phyloP scores from a whole-genome alignment of 2,329 filamentous ascomycete genomes.

The Rutstroemia sydowiana region DNA sequence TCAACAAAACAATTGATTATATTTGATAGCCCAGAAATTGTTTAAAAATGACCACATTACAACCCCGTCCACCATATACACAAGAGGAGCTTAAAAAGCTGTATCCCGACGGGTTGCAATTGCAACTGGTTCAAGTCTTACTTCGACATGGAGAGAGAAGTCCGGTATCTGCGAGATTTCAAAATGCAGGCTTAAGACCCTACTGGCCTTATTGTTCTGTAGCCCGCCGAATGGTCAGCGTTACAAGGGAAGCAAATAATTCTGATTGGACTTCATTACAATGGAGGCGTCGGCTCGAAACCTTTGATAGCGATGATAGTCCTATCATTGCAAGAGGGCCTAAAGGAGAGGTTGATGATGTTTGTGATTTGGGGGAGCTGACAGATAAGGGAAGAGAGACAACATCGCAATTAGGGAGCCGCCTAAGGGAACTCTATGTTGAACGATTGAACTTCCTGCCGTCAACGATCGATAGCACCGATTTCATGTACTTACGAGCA shows the following conservation, averaged over 20 bases:
- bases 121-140: conserved; percentile 85
- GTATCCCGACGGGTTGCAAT: conserved; percentile 72
- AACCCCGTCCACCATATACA: conserved; percentile 69
- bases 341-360: conserved; percentile 61
- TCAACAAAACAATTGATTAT: background rate
- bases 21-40: background rate
- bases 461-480: conserved; percentile 41
- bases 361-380: conserved; percentile 74
- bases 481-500: conserved; percentile 64
- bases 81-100: conserved; percentile 71
- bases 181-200: conserved; percentile 60
- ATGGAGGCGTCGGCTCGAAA: conserved; percentile 72
- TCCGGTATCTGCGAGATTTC: conserved; percentile 81
- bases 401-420: conserved; percentile 59
- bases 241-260: conserved; percentile 46
- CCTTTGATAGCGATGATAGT: conserved; percentile 65
- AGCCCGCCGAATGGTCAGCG: conserved; percentile 61
- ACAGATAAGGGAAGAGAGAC: conserved; percentile 69
- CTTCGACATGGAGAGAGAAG: conserved; percentile 76
- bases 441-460: conserved; percentile 69
- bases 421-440: conserved; percentile 66
- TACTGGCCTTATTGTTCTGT: conserved; percentile 90
- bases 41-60: conserved; percentile 66
- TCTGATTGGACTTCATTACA: conserved; percentile 32
- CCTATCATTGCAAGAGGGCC: conserved; percentile 63